Conservation (phyloP, 345 rosid species). For the Eucalyptus sp. region DNA sequence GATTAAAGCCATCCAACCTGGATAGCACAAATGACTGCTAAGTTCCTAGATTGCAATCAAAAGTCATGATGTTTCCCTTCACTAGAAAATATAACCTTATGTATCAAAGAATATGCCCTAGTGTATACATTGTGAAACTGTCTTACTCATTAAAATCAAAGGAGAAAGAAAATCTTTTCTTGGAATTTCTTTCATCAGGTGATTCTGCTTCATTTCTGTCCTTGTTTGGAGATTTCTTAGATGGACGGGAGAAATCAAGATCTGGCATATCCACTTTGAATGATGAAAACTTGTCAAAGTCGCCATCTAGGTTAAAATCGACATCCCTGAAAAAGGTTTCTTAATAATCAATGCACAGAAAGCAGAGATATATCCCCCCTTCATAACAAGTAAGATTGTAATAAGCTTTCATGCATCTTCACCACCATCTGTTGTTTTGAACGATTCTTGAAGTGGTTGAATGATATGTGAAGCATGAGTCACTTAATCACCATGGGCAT, state of each 20-base stretch:
- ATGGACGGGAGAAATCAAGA: slow-evolving; percentile 60
- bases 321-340: slow-evolving; percentile 47
- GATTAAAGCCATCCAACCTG: slow-evolving; percentile 53
- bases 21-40: background rate
- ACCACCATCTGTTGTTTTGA: background rate
- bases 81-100: background rate
- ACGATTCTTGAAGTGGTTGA: background rate
- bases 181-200: background rate
- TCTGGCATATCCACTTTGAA: slow-evolving; percentile 78
- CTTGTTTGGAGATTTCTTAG: slow-evolving; percentile 41
- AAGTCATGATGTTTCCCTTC: background rate
- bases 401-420: background rate
- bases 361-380: background rate
- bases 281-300: slow-evolving; percentile 62
- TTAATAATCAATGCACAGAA: background rate
- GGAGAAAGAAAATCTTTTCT: background rate
- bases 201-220: slow-evolving; percentile 37
- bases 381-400: background rate
- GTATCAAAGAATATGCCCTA: background rate
- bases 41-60: background rate
- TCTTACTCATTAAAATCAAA: slow-evolving; percentile 35
- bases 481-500: background rate
- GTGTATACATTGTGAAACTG: background rate
- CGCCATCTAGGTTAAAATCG: slow-evolving; percentile 70
- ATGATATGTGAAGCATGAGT: background rate